Evolutionary conservation across 2,329 filamentous ascomycete genomes (phyloP).

Genomic region (Apiospora arundinis): DNA sequence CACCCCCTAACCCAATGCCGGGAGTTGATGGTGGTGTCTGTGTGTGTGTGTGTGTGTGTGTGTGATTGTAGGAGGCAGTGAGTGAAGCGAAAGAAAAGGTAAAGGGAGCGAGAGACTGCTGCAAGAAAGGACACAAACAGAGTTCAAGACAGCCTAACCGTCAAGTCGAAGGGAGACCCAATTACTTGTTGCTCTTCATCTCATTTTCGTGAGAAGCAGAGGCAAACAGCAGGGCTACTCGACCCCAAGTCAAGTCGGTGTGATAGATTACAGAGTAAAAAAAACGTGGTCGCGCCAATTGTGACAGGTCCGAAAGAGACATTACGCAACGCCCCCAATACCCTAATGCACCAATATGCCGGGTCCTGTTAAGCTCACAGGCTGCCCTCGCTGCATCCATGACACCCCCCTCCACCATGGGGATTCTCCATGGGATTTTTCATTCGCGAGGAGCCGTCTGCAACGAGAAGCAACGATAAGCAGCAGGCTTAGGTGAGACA

Average conservation of each 20-base stretch:
- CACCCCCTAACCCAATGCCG: conserved; percentile 3
- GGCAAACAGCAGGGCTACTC: conserved; percentile 7
- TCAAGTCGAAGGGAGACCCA: neutral
- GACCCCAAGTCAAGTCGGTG: conserved; percentile 11
- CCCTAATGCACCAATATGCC: conserved; percentile 7
- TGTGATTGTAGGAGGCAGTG: no score
- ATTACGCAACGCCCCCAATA: neutral
- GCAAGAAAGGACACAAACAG: neutral
- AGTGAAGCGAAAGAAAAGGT: neutral
- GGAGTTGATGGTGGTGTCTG: neutral
- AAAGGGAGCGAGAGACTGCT: neutral
- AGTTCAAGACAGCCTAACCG: neutral
- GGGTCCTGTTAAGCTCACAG: neutral
- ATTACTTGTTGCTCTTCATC: neutral
- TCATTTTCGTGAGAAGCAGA: neutral
- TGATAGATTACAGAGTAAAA: neutral
- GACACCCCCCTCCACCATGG: neutral
- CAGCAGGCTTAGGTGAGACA: conserved; percentile 13
- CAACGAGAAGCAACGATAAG: conserved; percentile 7
- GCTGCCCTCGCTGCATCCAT: neutral
- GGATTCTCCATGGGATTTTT: neutral
- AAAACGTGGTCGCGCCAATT: neutral
- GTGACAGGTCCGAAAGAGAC: conserved; percentile 14
- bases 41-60: neutral
- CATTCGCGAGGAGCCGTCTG: neutral